Base-by-base conservation (phyloP, 2,329 filamentous ascomycete genomes). In the Colletotrichum sp. region DNA sequence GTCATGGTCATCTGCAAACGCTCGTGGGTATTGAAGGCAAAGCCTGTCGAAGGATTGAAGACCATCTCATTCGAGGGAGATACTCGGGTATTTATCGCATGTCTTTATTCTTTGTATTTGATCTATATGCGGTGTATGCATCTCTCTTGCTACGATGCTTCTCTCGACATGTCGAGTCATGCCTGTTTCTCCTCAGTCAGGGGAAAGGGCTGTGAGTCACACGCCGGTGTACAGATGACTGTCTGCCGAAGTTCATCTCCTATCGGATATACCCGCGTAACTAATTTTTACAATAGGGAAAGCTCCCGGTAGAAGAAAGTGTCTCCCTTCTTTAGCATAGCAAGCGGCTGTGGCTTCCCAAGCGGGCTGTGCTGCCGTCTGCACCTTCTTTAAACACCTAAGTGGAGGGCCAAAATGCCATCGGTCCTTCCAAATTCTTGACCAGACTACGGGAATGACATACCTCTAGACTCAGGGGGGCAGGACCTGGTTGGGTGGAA, bases 281-380 rank as follows among this genome's bases (percentile, higher is more conserved):
- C 24, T 24, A 24, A 24, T 24, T 24, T 24, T 24, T 3, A 24
- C 24, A 3, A 24, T 24, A 4, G 24, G 24, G 24, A 24, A 24
- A 24, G 24, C 24, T 24, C 24, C 24, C 4, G 24, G 24, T 24
- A 24, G 24, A 24, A 24, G 24, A 4, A 24, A 24, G 24, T 24
- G 24, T 24, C 24, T 24, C 24, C 43, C 43, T 52, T 52, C 43
- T 52, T 52, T 52, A 4, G 43, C n/a, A 52, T 21, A 3, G 43
- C 43, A 52, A 52, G 24, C 24, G 43, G 43, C n/a, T 8, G 10
- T 52, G 18, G n/a, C 43, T 21, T 52, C n/a, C 43, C 43, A 52
- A 3, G 3, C 10, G 3, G 43, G 13, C 1, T 48, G n/a, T 48
- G 43, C n/a, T 48, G 43, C 43, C 13, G 43, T 2, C 0, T 1